These are phyloP conservation scores for Neofusicoccum sp. DNA, from an alignment of 2,329 filamentous ascomycete genomes.

Conservation along the genomic window DNA sequence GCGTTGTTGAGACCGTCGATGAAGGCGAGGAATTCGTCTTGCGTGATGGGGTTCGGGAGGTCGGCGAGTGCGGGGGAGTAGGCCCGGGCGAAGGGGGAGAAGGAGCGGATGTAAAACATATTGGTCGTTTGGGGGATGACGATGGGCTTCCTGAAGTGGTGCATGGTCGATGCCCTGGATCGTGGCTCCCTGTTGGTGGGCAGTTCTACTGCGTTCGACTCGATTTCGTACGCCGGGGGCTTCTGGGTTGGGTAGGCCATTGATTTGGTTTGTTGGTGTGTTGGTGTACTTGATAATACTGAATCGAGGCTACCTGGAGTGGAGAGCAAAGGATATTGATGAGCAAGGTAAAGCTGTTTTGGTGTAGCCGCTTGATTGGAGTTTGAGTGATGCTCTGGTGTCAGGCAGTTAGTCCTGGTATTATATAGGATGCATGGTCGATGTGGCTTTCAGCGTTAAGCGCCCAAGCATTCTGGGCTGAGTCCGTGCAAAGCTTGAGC, in stretches of 20 bases:
- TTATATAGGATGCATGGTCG: not conserved
- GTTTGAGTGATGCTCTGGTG: not conserved
- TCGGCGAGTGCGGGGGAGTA: conserved; percentile 1
- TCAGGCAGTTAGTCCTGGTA: not conserved
- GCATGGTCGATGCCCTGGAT: conserved; percentile 1
- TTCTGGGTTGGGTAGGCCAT: not conserved
- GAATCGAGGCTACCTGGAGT: not conserved
- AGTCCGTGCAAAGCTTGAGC: not conserved
- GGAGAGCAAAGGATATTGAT: not conserved
- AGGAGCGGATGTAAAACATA: conserved; percentile 17
- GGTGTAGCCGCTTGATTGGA: not conserved
- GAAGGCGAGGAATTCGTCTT: conserved; percentile 27
- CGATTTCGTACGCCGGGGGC: not conserved
- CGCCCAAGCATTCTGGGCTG: not conserved
- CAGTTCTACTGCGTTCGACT: not conserved
- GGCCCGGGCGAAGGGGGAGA: conserved; percentile 7
- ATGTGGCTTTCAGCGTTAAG: not conserved
- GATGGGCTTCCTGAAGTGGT: not conserved
- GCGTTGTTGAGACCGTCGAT: conserved; percentile 30
- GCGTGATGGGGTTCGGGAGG: conserved; percentile 16
- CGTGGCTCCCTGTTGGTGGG: not conserved
- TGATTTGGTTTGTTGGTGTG: not conserved
- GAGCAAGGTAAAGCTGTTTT: not conserved
- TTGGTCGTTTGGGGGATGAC: conserved; percentile 17
- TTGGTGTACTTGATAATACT: not conserved